A percentile compares a stretch with the other conserved stretches of the same genome.
Conservation (phyloP, 306 rosid species). For the apple (Malus domestica) region DNA sequence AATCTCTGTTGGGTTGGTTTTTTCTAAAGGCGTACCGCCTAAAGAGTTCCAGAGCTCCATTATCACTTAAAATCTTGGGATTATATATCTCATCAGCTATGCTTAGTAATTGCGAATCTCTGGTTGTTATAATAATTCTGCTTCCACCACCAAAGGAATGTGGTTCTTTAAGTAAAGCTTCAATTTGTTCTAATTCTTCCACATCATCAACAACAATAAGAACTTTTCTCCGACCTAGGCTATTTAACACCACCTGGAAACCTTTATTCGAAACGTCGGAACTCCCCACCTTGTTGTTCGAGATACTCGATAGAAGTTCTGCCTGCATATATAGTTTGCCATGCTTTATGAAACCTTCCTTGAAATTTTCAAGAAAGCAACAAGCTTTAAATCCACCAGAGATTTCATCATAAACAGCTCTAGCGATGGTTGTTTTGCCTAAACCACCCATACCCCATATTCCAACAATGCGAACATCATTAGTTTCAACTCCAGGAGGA, state of each 20-base stretch:
- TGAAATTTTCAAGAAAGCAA: too few relatives aligned
- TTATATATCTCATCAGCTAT: background rate
- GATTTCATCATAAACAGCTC: too few relatives aligned
- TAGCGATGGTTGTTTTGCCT: too few relatives aligned
- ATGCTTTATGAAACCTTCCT: too few relatives aligned
- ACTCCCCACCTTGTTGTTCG: too few relatives aligned
- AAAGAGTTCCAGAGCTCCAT: constrained; percentile 10
- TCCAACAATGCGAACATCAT: too few relatives aligned
- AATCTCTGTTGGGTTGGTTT: background rate
- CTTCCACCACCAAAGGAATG: constrained; percentile 13
- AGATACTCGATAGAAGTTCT: too few relatives aligned
- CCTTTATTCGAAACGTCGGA: background rate
- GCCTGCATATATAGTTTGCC: too few relatives aligned
- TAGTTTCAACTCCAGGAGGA: too few relatives aligned
- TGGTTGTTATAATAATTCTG: constrained; percentile 17
- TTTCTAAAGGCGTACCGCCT: constrained; percentile 1
- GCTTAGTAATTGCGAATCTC: background rate
- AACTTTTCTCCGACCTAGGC: constrained; percentile 1
- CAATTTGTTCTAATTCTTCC: background rate
- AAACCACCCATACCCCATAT: too few relatives aligned
- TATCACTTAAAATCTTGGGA: background rate
- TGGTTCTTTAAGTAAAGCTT: background rate
- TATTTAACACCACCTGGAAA: background rate
- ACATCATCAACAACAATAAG: constrained; percentile 22
- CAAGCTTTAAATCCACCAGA: too few relatives aligned